Evolutionary conservation across 345 rosid genomes (phyloP).

Genomic region (Euphorbia peplus): DNA sequence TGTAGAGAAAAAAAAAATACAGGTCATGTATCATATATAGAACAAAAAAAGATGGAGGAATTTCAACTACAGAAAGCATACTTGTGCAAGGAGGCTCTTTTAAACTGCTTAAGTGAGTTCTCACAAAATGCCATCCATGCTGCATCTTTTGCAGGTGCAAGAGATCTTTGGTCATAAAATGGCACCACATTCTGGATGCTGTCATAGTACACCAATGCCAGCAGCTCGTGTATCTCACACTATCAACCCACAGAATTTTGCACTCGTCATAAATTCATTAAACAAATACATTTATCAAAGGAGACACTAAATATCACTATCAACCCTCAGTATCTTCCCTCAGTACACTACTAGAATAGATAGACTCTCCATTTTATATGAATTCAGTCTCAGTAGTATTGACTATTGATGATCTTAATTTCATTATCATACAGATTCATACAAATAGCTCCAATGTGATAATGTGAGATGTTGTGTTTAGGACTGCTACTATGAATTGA

Average conservation of each 20-base stretch:
- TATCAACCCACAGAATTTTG: constrained; percentile 37
- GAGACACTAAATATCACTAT: not conserved
- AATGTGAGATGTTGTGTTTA: too few species aligned
- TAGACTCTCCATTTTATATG: not conserved
- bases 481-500: too few species aligned
- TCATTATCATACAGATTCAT: not conserved
- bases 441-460: constrained; percentile 6
- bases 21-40: not conserved
- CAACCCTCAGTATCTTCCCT: not conserved
- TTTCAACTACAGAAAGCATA: constrained; percentile 28
- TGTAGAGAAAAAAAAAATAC: constrained; percentile 31
- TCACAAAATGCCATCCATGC: constrained; percentile 71
- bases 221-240: constrained; percentile 88
- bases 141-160: constrained; percentile 74
- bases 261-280: constrained; percentile 13
- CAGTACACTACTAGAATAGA: not conserved
- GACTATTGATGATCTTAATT: not conserved
- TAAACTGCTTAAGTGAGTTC: constrained; percentile 83
- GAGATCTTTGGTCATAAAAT: constrained; percentile 77
- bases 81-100: constrained; percentile 81
- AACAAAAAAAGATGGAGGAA: constrained; percentile 11
- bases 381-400: not conserved
- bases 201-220: constrained; percentile 97
- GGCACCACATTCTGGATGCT: constrained; percentile 98
- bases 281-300: not conserved